Base-by-base conservation (phyloP, 768 basidiomycete species). In the Pholiota conissans region DNA sequence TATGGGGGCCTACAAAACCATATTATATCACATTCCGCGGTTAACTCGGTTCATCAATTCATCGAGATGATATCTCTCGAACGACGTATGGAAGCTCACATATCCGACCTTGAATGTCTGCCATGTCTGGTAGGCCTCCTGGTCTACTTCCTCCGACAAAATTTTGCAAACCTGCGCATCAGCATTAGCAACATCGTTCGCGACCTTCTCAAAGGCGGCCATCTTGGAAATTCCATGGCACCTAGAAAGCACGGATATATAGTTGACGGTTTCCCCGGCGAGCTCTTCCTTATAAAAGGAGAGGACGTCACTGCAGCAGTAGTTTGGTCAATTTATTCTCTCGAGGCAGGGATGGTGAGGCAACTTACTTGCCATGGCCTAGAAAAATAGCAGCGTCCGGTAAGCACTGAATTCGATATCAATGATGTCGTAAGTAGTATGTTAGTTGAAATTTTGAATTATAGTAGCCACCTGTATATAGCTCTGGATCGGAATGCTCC, bases 271-370 rank as follows among this genome's bases (percentile, higher is more conserved):
- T 55, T 78, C 77, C 3, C 69, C 70, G 0, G 53, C 66, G 1
- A 66, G 53, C 52, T 78, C 77, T 66, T 79, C 78, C 55, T 78
- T 71, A 57, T 77, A 73, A 52, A 78, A 78, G 0, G 72, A 77
- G 0, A 76, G 59, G 24, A 76, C 62, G 35, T 79, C 76, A 56
- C 76, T 78, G 28, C 37, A 28, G 22, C 42, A n/a, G 3, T 6
- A 14, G 27, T 18, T 37, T 35, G 35, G 30, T 46, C 14, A 16
- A 49, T 34, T 28, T 7, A 20, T 24, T n/a, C 6, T 56, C 18
- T n/a, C 35, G 2, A 24, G 14, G 8, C 6, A 20, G 11, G 4
- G 20, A 11, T 26, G 3, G 28, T 28, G 7, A 9, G 8, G 13
- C 32, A 9, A 46, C 54, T 34, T 28, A 56, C 55, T 56, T 56